A percentile compares a stretch with the other conserved stretches of the same genome.
Evolutionary conservation across 139 green algal species (phyloP).

Genomic region (Ettlia oleoabundans): DNA sequence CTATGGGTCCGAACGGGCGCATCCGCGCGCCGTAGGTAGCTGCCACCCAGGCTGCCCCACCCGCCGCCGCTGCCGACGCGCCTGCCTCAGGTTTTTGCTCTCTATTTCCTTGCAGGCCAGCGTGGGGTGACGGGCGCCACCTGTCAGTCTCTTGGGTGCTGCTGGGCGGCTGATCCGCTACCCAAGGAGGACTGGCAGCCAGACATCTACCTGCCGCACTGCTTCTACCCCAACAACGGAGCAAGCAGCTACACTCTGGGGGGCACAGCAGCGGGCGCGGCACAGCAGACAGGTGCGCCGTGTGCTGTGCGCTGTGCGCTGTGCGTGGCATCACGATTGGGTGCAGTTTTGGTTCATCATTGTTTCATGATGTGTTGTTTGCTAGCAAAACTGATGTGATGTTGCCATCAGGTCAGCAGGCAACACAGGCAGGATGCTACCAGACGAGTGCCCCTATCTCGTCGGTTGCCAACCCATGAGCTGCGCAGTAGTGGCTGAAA

Average conservation of each 20-base stretch:
- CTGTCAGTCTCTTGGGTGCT: conserved; percentile 54
- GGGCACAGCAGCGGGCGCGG: background rate
- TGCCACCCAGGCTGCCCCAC: background rate
- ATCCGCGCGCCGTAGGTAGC: background rate
- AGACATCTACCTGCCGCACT: conserved; percentile 47
- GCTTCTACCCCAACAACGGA: conserved; percentile 48
- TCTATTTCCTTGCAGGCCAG: background rate
- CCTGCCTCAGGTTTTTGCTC: background rate
- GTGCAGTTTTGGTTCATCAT: too few relatives aligned
- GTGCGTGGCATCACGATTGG: too few relatives aligned
- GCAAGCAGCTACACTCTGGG: conserved; percentile 31
- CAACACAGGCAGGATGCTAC: too few relatives aligned
- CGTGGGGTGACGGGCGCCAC: background rate
- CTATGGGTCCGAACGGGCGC: too few relatives aligned
- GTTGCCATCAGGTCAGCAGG: too few relatives aligned
- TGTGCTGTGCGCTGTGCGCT: too few relatives aligned
- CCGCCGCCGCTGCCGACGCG: background rate
- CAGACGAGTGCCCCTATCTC: too few relatives aligned
- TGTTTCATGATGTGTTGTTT: too few relatives aligned
- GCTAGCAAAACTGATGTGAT: too few relatives aligned
- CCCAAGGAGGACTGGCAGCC: background rate
- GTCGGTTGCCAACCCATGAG: background rate
- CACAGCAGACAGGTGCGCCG: background rate
- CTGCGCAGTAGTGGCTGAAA: background rate
- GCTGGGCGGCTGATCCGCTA: conserved; percentile 40